Conservation (phyloP, 164 flowering plant species). For the Cinnamomum micranthum region DNA sequence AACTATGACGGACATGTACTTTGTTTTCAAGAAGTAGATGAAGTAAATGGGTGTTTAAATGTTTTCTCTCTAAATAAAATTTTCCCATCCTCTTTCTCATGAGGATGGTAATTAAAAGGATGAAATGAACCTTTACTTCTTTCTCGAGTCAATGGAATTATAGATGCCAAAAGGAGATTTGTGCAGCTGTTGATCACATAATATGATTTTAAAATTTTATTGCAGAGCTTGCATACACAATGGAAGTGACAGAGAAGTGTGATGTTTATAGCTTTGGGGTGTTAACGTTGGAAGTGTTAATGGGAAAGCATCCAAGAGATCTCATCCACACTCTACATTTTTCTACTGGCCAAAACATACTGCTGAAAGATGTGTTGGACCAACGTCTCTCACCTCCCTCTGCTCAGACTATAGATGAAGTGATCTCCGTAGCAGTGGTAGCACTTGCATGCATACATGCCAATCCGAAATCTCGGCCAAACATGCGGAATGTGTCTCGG, state of each 20-base stretch:
- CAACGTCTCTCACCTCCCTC: neutral
- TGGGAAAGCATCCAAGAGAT: conserved; percentile 13
- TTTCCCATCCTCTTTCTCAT: no score
- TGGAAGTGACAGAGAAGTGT: conserved; percentile 9
- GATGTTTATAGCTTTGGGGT: conserved; percentile 15
- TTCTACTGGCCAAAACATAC: neutral
- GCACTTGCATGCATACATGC: conserved; percentile 6
- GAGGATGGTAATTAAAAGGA: neutral
- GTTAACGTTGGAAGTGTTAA: conserved; percentile 2
- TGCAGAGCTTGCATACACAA: conserved; percentile 10
- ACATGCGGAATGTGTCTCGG: conserved; percentile 5
- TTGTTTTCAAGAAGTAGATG: no score
- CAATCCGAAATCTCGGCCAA: conserved; percentile 13
- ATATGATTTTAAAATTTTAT: neutral
- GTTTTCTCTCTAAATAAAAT: neutral
- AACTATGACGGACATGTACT: no score
- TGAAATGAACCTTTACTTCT: neutral
- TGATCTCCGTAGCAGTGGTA: neutral
- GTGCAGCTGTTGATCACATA: neutral
- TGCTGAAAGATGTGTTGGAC: conserved; percentile 7
- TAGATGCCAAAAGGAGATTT: neutral
- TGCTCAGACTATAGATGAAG: neutral
- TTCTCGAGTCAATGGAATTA: neutral
- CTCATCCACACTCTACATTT: neutral
- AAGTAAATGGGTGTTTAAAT: neutral